Base-by-base conservation (phyloP, 208 protist species). In the Crithidia expoeki region DNA sequence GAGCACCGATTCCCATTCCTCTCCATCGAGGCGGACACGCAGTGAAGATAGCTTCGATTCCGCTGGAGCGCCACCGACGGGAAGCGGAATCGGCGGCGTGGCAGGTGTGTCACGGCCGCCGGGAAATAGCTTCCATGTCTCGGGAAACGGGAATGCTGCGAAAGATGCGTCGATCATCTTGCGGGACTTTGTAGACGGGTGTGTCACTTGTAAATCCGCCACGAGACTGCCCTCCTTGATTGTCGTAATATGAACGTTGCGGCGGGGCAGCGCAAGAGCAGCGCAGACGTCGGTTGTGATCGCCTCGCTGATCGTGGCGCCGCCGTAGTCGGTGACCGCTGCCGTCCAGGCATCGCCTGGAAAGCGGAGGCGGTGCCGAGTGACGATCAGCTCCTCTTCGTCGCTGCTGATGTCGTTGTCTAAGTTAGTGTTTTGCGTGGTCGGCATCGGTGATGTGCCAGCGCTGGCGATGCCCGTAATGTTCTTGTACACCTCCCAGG, bases 271-370 rank as follows among this genome's bases (percentile, higher is more conserved):
- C 2, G 58, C 34, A 0, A 83, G 27, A 27, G 72, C 77, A 23
- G 23, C 64, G 57, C 70, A 79, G 57, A 88, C 71, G 58, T 88
- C 82, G 32, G 23, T 38, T 19, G 62, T 58, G 27, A 88, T 70
- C n/a, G 78, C 73, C 19, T 74, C 53, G 11, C 63, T 36, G 33
- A 88, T 53, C 2, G 23, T 46, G 42, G 28, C 59, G 16, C 58
- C 34, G 51, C 51, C 64, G n/a, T 21, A 21, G 7, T 67, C 17
- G 38, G 79, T 28, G 47, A 79, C 47, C 50, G 75, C 63, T 2
- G 46, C 47, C 17, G 57, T 27, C 81, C 81, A 86, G 32, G 28
- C 44, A 28, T 77, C 65, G 10, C 81, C 73, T 16, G 51, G 32
- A 40, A 86, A 80, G 42, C 58, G 49, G 0, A 83, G 61, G 27